These are phyloP conservation scores for Thalassiosira mediterranea DNA, from an alignment of 352 stramenopile species.

Conservation along the genomic window DNA sequence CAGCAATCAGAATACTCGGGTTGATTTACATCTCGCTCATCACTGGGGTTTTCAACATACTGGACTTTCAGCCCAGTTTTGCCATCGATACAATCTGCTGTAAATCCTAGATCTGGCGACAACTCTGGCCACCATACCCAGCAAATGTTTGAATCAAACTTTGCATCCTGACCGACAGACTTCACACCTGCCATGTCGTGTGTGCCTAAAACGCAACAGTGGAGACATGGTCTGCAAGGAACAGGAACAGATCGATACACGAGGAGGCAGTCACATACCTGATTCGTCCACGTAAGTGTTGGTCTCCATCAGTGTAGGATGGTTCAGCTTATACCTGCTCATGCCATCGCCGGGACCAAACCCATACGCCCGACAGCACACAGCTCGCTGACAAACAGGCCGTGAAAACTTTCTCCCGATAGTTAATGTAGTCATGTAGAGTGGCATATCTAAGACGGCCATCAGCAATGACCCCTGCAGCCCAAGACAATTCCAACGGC, in stretches of 20 bases:
- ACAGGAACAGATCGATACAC: neutral
- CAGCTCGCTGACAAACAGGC: constrained; percentile 62
- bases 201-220: constrained; percentile 10
- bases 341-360: constrained; percentile 11
- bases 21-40: neutral
- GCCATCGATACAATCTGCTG: constrained; percentile 71
- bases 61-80: constrained; percentile 48
- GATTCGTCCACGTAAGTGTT: constrained; percentile 72
- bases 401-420: constrained; percentile 75
- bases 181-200: constrained; percentile 44
- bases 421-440: constrained; percentile 72
- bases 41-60: constrained; percentile 1
- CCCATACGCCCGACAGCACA: constrained; percentile 72
- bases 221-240: neutral
- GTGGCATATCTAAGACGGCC: constrained; percentile 50
- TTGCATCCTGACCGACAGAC: constrained; percentile 64
- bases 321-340: constrained; percentile 9
- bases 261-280: too few species aligned
- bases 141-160: constrained; percentile 68
- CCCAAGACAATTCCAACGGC: constrained; percentile 78
- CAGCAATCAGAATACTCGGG: constrained; percentile 32
- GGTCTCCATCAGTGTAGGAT: constrained; percentile 48
- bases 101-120: constrained; percentile 2
- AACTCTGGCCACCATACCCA: constrained; percentile 63
- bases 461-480: constrained; percentile 75